phyloP scores from a whole-genome alignment of 495 filamentous ascomycete species.

The Antarctomyces pellizariae region DNA sequence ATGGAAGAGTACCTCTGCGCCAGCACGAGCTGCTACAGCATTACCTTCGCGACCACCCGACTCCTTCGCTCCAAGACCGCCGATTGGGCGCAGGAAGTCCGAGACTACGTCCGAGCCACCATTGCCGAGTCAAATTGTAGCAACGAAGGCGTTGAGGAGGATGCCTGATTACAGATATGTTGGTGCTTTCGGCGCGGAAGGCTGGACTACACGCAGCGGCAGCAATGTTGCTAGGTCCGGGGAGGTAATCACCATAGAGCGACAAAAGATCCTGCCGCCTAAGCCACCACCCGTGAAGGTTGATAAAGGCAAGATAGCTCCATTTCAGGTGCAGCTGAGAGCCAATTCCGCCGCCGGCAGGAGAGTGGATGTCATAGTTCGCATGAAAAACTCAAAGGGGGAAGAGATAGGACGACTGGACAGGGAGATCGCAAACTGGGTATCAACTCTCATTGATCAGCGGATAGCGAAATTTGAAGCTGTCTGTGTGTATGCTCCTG shows the following conservation, averaged over 20 bases:
- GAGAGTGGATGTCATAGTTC: conserved; percentile 66
- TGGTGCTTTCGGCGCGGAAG: conserved; percentile 76
- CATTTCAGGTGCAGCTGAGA: conserved; percentile 12
- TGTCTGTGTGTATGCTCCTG: conserved; percentile 72
- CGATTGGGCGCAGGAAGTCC: conserved; percentile 1
- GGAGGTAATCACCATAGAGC: conserved; percentile 64
- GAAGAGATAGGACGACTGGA: conserved; percentile 77
- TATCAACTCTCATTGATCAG: conserved; percentile 82
- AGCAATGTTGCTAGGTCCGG: conserved; percentile 45
- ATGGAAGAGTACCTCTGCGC: conserved; percentile 35
- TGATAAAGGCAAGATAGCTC: conserved; percentile 23
- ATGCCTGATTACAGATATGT: conserved; percentile 54
- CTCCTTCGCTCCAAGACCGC: conserved; percentile 1
- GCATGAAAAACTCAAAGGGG: conserved; percentile 62
- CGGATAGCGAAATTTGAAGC: conserved; percentile 75
- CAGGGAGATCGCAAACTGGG: conserved; percentile 79
- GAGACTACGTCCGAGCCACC: conserved; percentile 1
- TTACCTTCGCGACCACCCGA: neutral
- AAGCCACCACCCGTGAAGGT: conserved; percentile 19
- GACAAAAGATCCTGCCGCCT: conserved; percentile 42
- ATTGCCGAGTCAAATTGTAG: conserved; percentile 6
- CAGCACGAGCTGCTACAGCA: conserved; percentile 1
- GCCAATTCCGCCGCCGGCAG: conserved; percentile 23
- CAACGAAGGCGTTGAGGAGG: conserved; percentile 7
- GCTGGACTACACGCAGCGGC: conserved; percentile 83